Evolutionary conservation across 805 yeast genomes (phyloP).

Genomic region (Saccharomycopsis fermentans): DNA sequence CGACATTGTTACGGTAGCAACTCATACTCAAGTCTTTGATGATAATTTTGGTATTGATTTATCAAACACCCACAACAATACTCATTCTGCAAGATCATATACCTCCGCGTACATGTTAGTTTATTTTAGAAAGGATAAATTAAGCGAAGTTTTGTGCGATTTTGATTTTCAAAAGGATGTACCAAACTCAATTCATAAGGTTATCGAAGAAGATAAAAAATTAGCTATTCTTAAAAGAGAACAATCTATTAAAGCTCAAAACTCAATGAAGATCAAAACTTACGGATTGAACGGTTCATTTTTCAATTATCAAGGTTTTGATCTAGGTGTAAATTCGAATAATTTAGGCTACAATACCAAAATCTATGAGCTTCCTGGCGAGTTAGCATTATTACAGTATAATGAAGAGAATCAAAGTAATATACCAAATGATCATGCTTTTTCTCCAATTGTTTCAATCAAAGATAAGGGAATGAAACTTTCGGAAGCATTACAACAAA

Average conservation of each 20-base stretch:
- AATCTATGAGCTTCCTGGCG: constrained; percentile 15
- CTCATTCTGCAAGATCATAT: constrained; percentile 60
- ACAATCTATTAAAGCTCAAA: constrained; percentile 63
- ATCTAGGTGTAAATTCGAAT: constrained; percentile 55
- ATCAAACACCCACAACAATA: constrained; percentile 51
- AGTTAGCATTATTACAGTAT: constrained; percentile 2
- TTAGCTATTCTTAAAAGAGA: constrained; percentile 43
- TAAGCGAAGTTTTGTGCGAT: constrained; percentile 49
- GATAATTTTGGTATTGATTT: constrained; percentile 84
- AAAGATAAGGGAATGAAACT: not conserved
- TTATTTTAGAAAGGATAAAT: constrained; percentile 59
- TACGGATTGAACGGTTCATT: constrained; percentile 44
- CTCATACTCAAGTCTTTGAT: constrained; percentile 75
- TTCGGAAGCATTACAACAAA: not conserved
- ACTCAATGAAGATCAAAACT: constrained; percentile 48
- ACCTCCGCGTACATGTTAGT: constrained; percentile 98
- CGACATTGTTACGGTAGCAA: constrained; percentile 84
- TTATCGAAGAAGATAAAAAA: constrained; percentile 52
- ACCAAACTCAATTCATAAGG: constrained; percentile 60
- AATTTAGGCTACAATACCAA: constrained; percentile 22
- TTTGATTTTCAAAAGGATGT: constrained; percentile 39
- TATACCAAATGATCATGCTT: not conserved
- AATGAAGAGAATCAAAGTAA: not conserved
- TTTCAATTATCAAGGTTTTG: constrained; percentile 59
- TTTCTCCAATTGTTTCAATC: not conserved